Evolutionary conservation across 139 green algal species (phyloP).

Genomic region (Monoraphidium neglectum): DNA sequence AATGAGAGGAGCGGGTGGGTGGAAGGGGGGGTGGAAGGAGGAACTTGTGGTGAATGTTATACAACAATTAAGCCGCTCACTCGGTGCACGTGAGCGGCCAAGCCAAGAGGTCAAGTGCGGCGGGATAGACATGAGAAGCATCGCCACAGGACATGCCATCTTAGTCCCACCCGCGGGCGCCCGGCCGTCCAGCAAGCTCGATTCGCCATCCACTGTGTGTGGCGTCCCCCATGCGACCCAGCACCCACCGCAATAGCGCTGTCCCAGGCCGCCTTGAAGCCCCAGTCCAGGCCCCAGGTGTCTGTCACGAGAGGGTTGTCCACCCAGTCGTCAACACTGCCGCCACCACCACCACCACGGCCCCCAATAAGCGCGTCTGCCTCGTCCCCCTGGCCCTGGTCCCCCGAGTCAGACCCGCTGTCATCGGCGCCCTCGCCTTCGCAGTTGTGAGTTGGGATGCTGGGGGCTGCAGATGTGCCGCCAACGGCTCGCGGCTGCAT

Average conservation of each 20-base stretch:
- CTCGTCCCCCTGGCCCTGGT: background rate
- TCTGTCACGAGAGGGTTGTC: conserved; percentile 78
- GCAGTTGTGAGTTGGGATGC: too few species aligned
- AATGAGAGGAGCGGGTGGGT: background rate
- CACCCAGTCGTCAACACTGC: conserved; percentile 64
- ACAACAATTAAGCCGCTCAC: background rate
- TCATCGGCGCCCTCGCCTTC: too few species aligned
- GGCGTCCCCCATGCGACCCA: background rate
- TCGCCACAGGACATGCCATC: background rate
- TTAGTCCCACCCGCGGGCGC: background rate
- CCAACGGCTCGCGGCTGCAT: too few species aligned
- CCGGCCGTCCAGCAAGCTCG: background rate
- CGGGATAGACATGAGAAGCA: background rate
- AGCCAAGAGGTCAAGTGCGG: background rate
- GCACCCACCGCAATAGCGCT: conserved; percentile 48
- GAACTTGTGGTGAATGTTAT: background rate
- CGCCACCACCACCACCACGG: conserved; percentile 5
- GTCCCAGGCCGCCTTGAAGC: conserved; percentile 67
- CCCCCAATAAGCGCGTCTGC: background rate
- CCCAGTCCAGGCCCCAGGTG: conserved; percentile 53
- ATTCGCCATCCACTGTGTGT: background rate
- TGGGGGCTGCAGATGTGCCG: too few species aligned
- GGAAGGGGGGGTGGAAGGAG: background rate
- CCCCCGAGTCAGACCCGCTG: background rate
- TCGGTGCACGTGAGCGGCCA: background rate